phyloP scores from a whole-genome alignment of 2,329 filamentous ascomycete species.

The Scedosporium dehoogii region DNA sequence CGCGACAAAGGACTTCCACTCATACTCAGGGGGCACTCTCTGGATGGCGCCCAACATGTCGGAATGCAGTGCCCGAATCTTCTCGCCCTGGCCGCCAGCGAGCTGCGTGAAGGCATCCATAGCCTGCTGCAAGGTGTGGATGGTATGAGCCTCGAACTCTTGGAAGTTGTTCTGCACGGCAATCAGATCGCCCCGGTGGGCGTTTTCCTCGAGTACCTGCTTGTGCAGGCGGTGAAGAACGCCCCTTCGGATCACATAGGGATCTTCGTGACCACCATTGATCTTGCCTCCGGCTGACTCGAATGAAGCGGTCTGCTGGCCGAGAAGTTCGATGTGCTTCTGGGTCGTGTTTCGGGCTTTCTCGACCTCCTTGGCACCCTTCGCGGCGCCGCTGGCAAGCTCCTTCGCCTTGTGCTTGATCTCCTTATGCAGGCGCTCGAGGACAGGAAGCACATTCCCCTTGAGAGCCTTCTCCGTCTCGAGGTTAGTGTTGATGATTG shows the following conservation, averaged over 20 bases:
- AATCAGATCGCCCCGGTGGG: slow-evolving; percentile 84
- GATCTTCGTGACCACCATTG: slow-evolving; percentile 60
- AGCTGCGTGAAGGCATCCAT: slow-evolving; percentile 77
- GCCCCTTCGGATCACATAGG: slow-evolving; percentile 76
- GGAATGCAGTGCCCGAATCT: slow-evolving; percentile 67
- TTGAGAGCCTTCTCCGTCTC: slow-evolving; percentile 91
- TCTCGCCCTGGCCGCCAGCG: slow-evolving; percentile 70
- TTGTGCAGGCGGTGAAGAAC: slow-evolving; percentile 77
- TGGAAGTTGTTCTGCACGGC: slow-evolving; percentile 85
- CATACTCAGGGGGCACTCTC: slow-evolving; percentile 72
- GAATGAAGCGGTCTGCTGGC: slow-evolving; percentile 71
- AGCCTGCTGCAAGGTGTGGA: slow-evolving; percentile 72
- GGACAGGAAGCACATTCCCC: slow-evolving; percentile 72
- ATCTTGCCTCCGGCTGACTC: slow-evolving; percentile 67
- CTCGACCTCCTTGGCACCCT: slow-evolving; percentile 82
- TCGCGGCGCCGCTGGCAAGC: slow-evolving; percentile 67
- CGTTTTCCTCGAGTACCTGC: slow-evolving; percentile 92
- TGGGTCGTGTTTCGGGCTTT: slow-evolving; percentile 79
- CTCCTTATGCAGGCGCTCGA: slow-evolving; percentile 86
- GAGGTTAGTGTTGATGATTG: slow-evolving; percentile 75
- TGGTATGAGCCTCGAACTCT: slow-evolving; percentile 76
- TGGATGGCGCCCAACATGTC: slow-evolving; percentile 74
- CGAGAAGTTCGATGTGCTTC: slow-evolving; percentile 92
- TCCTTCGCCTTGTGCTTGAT: slow-evolving; percentile 97
- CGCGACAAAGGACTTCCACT: slow-evolving; percentile 78